These are phyloP conservation scores for barrel medic (Medicago truncatula) DNA, from an alignment of 306 rosid species.

Conservation along the genomic window DNA sequence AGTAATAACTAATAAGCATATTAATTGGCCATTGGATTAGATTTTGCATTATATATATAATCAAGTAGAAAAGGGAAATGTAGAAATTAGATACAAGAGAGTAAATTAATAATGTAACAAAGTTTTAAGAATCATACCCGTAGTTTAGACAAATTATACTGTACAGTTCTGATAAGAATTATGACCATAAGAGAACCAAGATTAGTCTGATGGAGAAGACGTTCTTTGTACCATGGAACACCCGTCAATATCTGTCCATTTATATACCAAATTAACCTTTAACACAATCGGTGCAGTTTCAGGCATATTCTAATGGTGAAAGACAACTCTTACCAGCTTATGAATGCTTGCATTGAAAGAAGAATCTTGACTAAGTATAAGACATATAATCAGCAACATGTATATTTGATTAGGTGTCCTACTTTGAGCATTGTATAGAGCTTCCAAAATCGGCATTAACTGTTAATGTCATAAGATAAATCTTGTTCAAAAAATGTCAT, in stretches of 20 bases:
- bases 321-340: constrained; percentile 73
- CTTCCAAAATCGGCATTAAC: constrained; percentile 98
- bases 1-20: constrained; percentile 30
- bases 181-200: constrained; percentile 96
- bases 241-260: constrained; percentile 73
- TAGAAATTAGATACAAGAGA: constrained; percentile 32
- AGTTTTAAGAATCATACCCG: constrained; percentile 68
- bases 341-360: constrained; percentile 97
- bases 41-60: constrained; percentile 34
- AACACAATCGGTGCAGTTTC: constrained; percentile 38
- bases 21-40: too few relatives aligned
- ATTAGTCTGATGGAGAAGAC: constrained; percentile 93
- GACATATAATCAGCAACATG: constrained; percentile 93
- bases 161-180: constrained; percentile 96
- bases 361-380: constrained; percentile 98
- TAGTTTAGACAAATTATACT: constrained; percentile 89
- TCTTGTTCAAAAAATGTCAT: too few relatives aligned
- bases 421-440: constrained; percentile 81
- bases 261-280: constrained; percentile 44
- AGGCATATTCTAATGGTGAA: constrained; percentile 30
- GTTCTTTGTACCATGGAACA: constrained; percentile 98
- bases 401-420: constrained; percentile 94
- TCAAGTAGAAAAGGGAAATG: constrained; percentile 31
- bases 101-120: constrained; percentile 30
- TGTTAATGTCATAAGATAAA: constrained; percentile 58